These are phyloP conservation scores for Akanthomyces lecanii DNA, from an alignment of 2,329 filamentous ascomycete genomes.

Conservation along the genomic window DNA sequence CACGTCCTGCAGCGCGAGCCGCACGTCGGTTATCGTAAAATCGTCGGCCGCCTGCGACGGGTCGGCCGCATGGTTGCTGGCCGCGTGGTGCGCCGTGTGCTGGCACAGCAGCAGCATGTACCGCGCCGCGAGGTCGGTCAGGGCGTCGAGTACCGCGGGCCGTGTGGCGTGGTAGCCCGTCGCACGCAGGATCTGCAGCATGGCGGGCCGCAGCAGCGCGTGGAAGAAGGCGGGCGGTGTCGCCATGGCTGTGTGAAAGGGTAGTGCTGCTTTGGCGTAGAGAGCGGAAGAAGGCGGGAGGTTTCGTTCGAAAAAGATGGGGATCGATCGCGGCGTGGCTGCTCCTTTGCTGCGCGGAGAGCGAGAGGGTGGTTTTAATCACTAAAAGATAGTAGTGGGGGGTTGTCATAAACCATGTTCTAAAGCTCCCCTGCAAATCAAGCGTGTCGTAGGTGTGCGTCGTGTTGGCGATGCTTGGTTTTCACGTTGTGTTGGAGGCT, in stretches of 20 bases:
- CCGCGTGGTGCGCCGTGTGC: constrained; percentile 66
- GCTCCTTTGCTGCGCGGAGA: background rate
- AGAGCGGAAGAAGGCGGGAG: no score
- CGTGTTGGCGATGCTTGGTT: background rate
- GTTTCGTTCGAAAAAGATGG: background rate
- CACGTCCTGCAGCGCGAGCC: constrained; percentile 78
- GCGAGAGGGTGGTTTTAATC: background rate
- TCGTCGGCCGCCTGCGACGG: constrained; percentile 48
- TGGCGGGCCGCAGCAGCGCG: constrained; percentile 76
- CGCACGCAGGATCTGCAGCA: constrained; percentile 87
- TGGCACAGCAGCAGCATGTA: constrained; percentile 74
- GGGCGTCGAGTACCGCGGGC: constrained; percentile 75
- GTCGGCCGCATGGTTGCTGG: constrained; percentile 50
- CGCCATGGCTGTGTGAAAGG: constrained; percentile 33
- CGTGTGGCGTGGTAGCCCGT: constrained; percentile 83
- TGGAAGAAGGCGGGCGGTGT: constrained; percentile 53
- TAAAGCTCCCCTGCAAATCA: background rate
- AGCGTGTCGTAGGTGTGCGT: background rate
- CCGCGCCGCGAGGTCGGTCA: constrained; percentile 81
- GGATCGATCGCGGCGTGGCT: background rate
- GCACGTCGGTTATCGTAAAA: constrained; percentile 64
- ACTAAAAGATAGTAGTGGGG: background rate
- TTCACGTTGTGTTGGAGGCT: background rate
- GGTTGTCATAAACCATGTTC: background rate
- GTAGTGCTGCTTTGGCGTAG: background rate